These are phyloP conservation scores for Quercus lobata DNA, from an alignment of 331 rosid species.

Conservation along the genomic window DNA sequence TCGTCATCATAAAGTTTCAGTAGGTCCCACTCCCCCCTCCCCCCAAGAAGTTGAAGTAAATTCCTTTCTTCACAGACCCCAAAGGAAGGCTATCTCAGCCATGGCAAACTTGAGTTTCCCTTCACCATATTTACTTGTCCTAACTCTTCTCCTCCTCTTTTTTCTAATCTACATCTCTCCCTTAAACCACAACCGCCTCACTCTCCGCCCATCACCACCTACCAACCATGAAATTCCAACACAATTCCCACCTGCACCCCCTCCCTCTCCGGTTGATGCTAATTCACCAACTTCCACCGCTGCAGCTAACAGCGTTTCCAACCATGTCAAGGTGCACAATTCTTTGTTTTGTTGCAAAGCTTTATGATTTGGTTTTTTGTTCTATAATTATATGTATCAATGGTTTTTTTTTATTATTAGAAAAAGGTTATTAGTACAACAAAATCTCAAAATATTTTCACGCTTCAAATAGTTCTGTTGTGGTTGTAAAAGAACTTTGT, in stretches of 20 bases:
- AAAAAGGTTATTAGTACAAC: rapidly evolving
- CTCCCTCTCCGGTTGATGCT: neutral
- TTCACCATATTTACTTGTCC: neutral
- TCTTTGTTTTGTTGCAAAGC: neutral
- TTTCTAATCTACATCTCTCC: neutral
- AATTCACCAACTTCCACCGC: neutral
- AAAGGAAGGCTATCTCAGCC: neutral
- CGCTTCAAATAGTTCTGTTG: too few species aligned
- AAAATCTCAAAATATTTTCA: too few species aligned
- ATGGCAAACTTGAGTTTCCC: neutral
- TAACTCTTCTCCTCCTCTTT: neutral
- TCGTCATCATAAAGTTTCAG: neutral
- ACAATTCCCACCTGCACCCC: neutral
- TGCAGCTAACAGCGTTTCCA: neutral
- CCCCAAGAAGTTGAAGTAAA: too few species aligned
- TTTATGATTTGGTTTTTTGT: neutral
- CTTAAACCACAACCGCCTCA: neutral
- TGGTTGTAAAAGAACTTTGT: too few species aligned
- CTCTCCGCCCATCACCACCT: neutral
- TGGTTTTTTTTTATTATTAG: neutral
- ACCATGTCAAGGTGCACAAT: neutral
- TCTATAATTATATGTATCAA: neutral
- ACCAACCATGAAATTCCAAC: neutral
- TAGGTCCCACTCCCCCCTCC: neutral
- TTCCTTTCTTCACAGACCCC: neutral